Base-by-base conservation (phyloP, 108 stramenopile species). In the Hondaea fermentalgiana region DNA sequence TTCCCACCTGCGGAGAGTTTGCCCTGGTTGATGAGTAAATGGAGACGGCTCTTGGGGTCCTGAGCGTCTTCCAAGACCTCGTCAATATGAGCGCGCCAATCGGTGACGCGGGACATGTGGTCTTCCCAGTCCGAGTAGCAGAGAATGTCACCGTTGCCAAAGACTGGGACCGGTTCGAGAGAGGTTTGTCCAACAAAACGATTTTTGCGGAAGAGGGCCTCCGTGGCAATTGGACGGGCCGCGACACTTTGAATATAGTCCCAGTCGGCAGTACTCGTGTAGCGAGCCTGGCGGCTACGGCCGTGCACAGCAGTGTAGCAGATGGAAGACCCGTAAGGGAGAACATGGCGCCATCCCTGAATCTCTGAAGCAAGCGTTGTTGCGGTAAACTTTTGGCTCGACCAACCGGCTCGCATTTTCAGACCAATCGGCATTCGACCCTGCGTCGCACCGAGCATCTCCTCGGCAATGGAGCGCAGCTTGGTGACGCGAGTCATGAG, bases 61-160 rank as follows among this genome's bases (percentile, higher is more conserved):
- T 83, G 49, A 35, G 23, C 19, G n/a, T 83, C 49, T 1, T 12
- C 51, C n/a, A 53, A 16, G 51, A 83, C 51, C 51, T 83, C 76
- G 51, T 83, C 76, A 23, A 83, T 47, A 0, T 53, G 76, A 23
- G 45, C 45, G 49, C 76, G 76, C 76, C 76, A 83, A 53, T 83
- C 76, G 76, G 45, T 16, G n/a, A 47, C 51, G n/a, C 76, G 76
- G n/a, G 25, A 90, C 44, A 96, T 90, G 53, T 96, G 96, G 87
- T 94, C 94, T 88, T 96, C 95, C 88, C 96, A 98, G 89, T 99
- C 97, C 6, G 91, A 87, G 91, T 93, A 99, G 59, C 93, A 92
- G 88, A 98, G 94, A 23, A 99, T 94, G 90, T 99, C 99, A 43
- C 99, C 99, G 90, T 99, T 99, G 72, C 98, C 98, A 89, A 99